Evolutionary conservation across 1,139 yeast species (phyloP).

Genomic region (Pichia sp.): DNA sequence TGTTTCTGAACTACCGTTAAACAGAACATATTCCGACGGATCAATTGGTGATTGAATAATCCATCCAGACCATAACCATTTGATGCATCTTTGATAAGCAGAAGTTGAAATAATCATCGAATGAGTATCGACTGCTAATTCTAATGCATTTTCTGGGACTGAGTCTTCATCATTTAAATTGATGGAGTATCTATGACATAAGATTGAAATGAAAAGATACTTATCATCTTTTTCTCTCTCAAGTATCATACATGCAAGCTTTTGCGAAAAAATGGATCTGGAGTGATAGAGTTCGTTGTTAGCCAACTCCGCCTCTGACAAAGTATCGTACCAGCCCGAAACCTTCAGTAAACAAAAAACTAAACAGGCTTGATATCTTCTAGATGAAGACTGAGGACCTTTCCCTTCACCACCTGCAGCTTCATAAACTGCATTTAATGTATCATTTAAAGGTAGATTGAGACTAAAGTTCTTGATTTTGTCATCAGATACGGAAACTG

Average conservation of each 20-base stretch:
- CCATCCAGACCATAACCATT: constrained; percentile 95
- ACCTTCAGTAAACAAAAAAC: constrained; percentile 67
- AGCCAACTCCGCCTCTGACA: constrained; percentile 52
- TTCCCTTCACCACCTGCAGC: constrained; percentile 84
- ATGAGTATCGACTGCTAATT: constrained; percentile 81
- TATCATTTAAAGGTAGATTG: constrained; percentile 50
- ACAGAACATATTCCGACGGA: constrained; percentile 61
- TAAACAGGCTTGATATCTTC: constrained; percentile 58
- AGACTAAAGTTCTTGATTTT: constrained; percentile 52
- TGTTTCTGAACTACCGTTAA: constrained; percentile 50
- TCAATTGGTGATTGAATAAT: constrained; percentile 67
- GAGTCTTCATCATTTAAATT: constrained; percentile 55
- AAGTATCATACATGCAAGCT: constrained; percentile 59
- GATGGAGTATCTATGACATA: constrained; percentile 69
- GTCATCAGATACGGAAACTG: constrained; percentile 46
- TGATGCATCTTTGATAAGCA: constrained; percentile 80
- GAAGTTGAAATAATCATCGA: constrained; percentile 66
- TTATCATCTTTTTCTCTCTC: constrained; percentile 52
- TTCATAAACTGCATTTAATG: constrained; percentile 48
- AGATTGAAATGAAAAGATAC: constrained; percentile 65
- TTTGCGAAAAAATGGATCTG: constrained; percentile 64
- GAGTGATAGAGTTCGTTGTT: constrained; percentile 57
- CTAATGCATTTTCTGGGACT: constrained; percentile 63
- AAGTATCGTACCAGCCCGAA: constrained; percentile 68
- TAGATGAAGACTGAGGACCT: constrained; percentile 42